Evolutionary conservation across 441 rosid genomes (phyloP), one percentile per base, ranked within the genome.

Genomic region (Euphorbia celastroides): DNA sequence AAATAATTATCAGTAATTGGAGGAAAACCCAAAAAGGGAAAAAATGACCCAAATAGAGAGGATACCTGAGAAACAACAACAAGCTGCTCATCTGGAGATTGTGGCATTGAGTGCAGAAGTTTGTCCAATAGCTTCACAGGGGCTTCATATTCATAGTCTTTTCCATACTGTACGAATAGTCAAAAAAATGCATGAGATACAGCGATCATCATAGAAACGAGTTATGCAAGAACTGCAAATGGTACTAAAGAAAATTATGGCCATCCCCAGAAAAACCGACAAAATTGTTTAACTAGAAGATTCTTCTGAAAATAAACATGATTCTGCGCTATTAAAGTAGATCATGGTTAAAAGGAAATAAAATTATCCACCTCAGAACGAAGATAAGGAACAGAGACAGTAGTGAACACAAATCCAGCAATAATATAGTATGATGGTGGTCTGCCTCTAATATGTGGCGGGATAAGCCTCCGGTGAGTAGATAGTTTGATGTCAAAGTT

Each of bases 61-160:
- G 36, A 54, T 41, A 89, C 99, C 96, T 91, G 99, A 68, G 99
- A 93, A 70, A 93, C 81, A 54, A 93, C 97, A 75, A 91, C 92
- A 71, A 91, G 86, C 73, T 93, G 97, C 81, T 91, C 96, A 63
- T 89, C 99, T 26, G 81, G 81, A 14, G 93, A 82, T 66, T 89
- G 84, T 23, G 96, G 92, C 96, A 91, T 83, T 63, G 88, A 81
- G 69, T 91, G 88, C 71, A 86, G 78, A 78, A 83, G 92, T 75
- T 89, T 91, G 77, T 89, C 96, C 82, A 91, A 82, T 34, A 93
- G 86, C 77, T 93, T 91, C 36, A 91, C 99, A 7, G 97, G 97
- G 71, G 99, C 92, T 73, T 88, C 96, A 57, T 72, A 93, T 64
- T 91, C 96, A 54, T 93, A 93, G 56, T 89, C 92, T 82, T 91